A percentile compares a stretch with the other conserved stretches of the same genome.
These are phyloP conservation scores for Hanseniaspora nectarophila DNA, from an alignment of 805 yeast genomes.

Conservation along the genomic window DNA sequence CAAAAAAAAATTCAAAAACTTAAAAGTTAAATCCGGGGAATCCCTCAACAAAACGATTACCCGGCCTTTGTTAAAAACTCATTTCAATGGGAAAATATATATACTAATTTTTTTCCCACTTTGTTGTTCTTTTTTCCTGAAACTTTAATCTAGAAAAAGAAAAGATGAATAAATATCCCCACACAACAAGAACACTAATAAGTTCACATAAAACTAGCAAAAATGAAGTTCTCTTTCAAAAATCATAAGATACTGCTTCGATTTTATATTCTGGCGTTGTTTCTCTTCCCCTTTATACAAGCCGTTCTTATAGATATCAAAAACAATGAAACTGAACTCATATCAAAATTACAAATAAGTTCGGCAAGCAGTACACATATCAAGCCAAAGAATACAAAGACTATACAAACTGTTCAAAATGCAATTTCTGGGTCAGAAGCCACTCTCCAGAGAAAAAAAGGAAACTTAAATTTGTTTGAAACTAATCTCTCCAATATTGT, in stretches of 20 bases:
- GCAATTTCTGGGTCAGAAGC: conserved; percentile 11
- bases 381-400: neutral
- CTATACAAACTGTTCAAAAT: neutral
- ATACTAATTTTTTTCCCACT: no score
- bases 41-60: no score
- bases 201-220: neutral
- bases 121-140: neutral
- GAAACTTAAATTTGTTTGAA: neutral
- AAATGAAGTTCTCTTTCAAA: neutral
- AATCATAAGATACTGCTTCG: neutral
- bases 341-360: conserved; percentile 4
- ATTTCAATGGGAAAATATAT: no score
- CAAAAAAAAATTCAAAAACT: no score
- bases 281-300: neutral
- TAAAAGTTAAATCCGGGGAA: no score
- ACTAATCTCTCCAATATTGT: conserved; percentile 9
- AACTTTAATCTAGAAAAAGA: neutral
- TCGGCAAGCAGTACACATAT: neutral
- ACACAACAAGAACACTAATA: no score
- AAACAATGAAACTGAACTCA: conserved; percentile 1
- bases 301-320: neutral
- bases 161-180: neutral
- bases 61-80: no score
- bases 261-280: neutral
- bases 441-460: conserved; percentile 3